phyloP scores from a whole-genome alignment of 441 rosid species.

The Manihot esculenta region DNA sequence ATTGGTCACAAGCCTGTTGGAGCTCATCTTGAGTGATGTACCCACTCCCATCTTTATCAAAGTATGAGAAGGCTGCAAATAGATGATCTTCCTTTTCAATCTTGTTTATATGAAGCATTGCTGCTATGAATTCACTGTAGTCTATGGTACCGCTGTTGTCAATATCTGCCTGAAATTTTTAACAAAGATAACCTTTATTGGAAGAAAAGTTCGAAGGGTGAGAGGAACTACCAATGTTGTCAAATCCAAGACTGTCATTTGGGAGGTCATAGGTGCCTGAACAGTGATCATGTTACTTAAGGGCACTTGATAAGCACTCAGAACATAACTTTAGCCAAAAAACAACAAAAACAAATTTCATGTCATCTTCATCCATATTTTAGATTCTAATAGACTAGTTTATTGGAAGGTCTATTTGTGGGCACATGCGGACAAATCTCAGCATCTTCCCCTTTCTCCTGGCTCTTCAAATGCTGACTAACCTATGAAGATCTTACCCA shows the following conservation, averaged over 20 bases:
- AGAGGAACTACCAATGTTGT: background rate
- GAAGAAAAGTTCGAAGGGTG: background rate
- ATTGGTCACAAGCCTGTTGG: constrained; percentile 75
- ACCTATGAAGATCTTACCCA: too few species aligned
- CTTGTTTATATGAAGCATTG: constrained; percentile 91
- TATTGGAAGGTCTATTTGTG: background rate
- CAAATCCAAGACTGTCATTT: background rate
- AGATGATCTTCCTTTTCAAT: constrained; percentile 82
- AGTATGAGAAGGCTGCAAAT: constrained; percentile 83
- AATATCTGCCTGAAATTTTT: constrained; percentile 67
- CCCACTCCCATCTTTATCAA: constrained; percentile 96
- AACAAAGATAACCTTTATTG: background rate
- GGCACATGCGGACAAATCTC: too few species aligned
- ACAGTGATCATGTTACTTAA: background rate
- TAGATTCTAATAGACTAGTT: background rate
- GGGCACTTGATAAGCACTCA: background rate
- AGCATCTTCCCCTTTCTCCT: too few species aligned
- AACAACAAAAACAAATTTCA: background rate
- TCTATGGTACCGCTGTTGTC: constrained; percentile 96
- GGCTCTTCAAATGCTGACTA: too few species aligned
- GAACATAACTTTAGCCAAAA: background rate
- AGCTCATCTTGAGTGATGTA: constrained; percentile 89
- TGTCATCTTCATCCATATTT: background rate
- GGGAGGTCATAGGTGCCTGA: background rate
- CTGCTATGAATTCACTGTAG: constrained; percentile 91